phyloP scores from a whole-genome alignment of 2,329 filamentous ascomycete species.

The Aureobasidium sp. region DNA sequence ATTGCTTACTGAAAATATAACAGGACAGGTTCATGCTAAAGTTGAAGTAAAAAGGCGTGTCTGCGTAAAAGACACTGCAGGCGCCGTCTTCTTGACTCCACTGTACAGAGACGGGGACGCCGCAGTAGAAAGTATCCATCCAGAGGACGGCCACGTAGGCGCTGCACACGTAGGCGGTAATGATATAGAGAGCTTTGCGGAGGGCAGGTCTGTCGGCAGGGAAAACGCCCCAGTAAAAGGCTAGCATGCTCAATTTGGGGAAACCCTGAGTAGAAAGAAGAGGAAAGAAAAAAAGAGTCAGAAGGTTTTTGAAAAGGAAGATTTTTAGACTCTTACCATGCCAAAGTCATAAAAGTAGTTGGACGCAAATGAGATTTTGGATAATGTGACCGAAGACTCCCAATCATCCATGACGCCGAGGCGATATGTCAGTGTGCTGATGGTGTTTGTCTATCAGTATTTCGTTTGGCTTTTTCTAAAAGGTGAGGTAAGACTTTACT shows the following conservation, averaged over 20 bases:
- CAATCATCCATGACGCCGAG: conserved; percentile 30
- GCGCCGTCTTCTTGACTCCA: conserved; percentile 34
- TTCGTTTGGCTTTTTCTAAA: no score
- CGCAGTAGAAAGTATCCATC: conserved; percentile 33
- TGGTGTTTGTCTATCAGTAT: not conserved
- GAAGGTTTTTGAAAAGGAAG: not conserved
- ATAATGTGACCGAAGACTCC: conserved; percentile 27
- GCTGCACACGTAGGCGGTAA: conserved; percentile 28
- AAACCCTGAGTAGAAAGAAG: conserved; percentile 21
- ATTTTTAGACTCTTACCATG: conserved; percentile 21
- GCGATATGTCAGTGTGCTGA: conserved; percentile 28
- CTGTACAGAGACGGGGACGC: conserved; percentile 30
- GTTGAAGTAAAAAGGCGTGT: conserved; percentile 32
- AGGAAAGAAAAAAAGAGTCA: not conserved
- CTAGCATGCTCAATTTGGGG: conserved; percentile 33
- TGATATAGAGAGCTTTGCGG: conserved; percentile 27
- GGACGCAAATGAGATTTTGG: conserved; percentile 33
- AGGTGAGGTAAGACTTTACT: conserved; percentile 18
- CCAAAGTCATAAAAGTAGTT: conserved; percentile 35
- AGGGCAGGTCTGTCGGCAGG: conserved; percentile 23
- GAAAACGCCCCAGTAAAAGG: conserved; percentile 34
- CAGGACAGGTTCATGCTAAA: conserved; percentile 32
- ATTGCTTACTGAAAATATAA: conserved; percentile 30
- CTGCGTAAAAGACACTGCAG: conserved; percentile 32
- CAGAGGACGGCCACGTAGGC: conserved; percentile 29